These are phyloP conservation scores for Gossypium davidsonii DNA, from an alignment of 441 rosid genomes.

Conservation along the genomic window DNA sequence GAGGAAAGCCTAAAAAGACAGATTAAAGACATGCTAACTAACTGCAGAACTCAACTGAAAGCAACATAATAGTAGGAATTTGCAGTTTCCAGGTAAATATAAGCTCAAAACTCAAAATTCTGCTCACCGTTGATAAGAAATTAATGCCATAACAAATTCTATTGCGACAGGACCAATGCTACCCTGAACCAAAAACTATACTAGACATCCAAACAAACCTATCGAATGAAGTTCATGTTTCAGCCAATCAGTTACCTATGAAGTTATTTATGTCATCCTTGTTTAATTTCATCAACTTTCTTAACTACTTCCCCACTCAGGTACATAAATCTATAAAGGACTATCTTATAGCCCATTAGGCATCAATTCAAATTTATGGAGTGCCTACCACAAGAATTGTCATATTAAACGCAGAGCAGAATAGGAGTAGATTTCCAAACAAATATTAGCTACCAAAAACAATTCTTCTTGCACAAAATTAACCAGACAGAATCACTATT, in stretches of 20 bases:
- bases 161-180: not conserved
- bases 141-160: not conserved
- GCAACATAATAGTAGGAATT: not conserved
- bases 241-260: not conserved
- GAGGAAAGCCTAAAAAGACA: not conserved
- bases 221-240: not conserved
- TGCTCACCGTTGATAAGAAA: not conserved
- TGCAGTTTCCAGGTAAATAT: not conserved
- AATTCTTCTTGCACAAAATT: not conserved
- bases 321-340: not conserved
- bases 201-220: not conserved
- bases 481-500: not conserved
- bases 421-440: not conserved
- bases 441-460: not conserved
- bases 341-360: not conserved
- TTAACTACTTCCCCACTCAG: not conserved
- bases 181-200: not conserved
- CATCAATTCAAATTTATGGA: not conserved
- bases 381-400: not conserved
- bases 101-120: not conserved
- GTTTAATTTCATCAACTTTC: too few species aligned
- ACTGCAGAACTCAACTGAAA: not conserved
- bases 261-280: not conserved
- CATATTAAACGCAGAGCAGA: not conserved
- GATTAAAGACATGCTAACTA: not conserved